phyloP scores from a whole-genome alignment of 441 rosid genomes.

The Melastoma candidum region DNA sequence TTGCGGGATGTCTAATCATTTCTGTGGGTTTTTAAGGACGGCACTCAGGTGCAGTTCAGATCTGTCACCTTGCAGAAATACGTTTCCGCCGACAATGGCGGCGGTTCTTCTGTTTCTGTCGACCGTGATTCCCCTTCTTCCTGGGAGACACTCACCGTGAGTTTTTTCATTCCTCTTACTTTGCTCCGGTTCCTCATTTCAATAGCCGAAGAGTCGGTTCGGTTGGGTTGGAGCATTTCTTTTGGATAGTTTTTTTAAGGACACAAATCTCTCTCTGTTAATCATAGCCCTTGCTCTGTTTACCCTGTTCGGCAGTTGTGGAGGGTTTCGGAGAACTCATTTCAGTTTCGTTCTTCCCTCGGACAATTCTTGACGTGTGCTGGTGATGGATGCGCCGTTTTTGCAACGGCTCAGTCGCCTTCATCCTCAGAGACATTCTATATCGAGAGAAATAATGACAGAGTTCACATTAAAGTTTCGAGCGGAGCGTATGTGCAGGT shows the following conservation, averaged over 20 bases:
- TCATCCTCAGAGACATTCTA: conserved; percentile 35
- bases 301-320: conserved; percentile 37
- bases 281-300: neutral
- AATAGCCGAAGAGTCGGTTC: no score
- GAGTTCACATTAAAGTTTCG: conserved; percentile 42
- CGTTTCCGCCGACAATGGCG: conserved; percentile 55
- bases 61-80: conserved; percentile 51
- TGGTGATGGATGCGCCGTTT: conserved; percentile 38
- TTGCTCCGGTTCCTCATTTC: no score
- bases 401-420: conserved; percentile 41
- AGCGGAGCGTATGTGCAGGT: conserved; percentile 61
- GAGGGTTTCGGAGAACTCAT: conserved; percentile 51
- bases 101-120: conserved; percentile 46
- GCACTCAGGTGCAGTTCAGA: conserved; percentile 56
- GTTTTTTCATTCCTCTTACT: conserved; percentile 11
- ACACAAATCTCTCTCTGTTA: neutral
- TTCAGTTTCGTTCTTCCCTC: conserved; percentile 41
- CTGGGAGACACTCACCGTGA: conserved; percentile 70
- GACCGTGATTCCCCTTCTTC: conserved; percentile 45
- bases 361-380: conserved; percentile 63
- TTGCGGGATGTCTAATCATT: neutral
- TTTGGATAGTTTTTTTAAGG: no score
- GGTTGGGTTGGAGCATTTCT: no score
- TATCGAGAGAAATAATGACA: conserved; percentile 38
- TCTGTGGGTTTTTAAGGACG: conserved; percentile 38